These are phyloP conservation scores for Chondrostereum purpureum DNA, from an alignment of 1,284 basidiomycete genomes.

Conservation along the genomic window DNA sequence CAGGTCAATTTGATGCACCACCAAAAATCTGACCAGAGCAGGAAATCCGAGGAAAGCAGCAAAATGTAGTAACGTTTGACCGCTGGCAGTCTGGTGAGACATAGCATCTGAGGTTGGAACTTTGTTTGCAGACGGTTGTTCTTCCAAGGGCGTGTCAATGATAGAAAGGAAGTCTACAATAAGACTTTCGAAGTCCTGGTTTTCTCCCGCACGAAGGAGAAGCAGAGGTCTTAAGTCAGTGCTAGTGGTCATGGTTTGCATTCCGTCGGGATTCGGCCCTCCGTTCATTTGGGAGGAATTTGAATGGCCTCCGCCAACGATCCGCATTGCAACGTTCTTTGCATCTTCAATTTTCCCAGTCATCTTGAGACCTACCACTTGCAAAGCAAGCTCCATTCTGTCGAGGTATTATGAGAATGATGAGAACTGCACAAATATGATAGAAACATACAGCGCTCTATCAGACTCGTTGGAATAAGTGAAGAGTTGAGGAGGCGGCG, in stretches of 20 bases:
- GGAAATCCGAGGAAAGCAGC: conserved; percentile 79
- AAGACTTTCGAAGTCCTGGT: conserved; percentile 66
- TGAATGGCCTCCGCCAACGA: conserved; percentile 54
- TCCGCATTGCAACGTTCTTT: conserved; percentile 84
- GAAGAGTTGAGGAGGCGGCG: conserved; percentile 58
- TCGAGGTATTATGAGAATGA: conserved; percentile 15
- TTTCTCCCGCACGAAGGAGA: conserved; percentile 43
- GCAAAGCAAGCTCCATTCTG: conserved; percentile 91
- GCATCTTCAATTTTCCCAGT: conserved; percentile 92
- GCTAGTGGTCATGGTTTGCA: conserved; percentile 40
- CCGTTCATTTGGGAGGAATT: conserved; percentile 21
- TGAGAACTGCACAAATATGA: conserved; percentile 10
- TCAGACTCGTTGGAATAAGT: conserved; percentile 91
- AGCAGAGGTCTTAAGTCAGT: conserved; percentile 46
- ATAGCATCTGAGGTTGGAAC: conserved; percentile 41
- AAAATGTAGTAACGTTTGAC: conserved; percentile 85
- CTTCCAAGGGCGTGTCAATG: conserved; percentile 52
- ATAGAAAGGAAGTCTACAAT: conserved; percentile 77
- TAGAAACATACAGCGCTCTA: conserved; percentile 64
- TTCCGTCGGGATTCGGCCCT: conserved; percentile 32
- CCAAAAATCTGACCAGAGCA: conserved; percentile 65
- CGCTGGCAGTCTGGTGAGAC: conserved; percentile 58
- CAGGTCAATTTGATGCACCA: conserved; percentile 69
- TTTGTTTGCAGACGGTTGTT: conserved; percentile 26
- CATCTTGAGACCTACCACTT: conserved; percentile 95